These are phyloP conservation scores for Gaertneriomyces semiglobifer DNA, from an alignment of 192 early-diverging fungal genomes.

Conservation along the genomic window DNA sequence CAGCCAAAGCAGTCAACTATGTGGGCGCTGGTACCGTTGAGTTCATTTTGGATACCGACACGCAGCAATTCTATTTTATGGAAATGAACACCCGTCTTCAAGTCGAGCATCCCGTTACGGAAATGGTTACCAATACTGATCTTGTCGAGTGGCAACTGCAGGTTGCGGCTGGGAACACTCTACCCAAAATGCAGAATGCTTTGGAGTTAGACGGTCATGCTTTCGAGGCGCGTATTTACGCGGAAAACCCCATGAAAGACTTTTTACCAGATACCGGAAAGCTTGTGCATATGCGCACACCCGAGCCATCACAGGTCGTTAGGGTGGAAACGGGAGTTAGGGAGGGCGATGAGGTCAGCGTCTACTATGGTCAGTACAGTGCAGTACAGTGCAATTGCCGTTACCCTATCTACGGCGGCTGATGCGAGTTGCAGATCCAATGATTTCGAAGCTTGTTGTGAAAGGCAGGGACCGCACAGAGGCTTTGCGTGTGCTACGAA, in stretches of 20 bases:
- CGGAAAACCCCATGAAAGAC: constrained; percentile 85
- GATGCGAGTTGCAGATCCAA: constrained; percentile 67
- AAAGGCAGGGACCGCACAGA: constrained; percentile 74
- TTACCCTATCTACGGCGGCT: constrained; percentile 32
- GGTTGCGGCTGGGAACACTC: constrained; percentile 84
- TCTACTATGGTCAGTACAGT: constrained; percentile 72
- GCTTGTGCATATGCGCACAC: constrained; percentile 71
- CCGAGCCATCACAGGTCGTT: constrained; percentile 52
- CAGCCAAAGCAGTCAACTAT: constrained; percentile 90
- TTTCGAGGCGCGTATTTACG: constrained; percentile 98
- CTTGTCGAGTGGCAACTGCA: constrained; percentile 91
- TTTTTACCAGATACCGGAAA: constrained; percentile 94
- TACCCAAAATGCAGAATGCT: constrained; percentile 72
- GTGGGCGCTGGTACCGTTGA: constrained; percentile 95
- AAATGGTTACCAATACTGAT: constrained; percentile 92
- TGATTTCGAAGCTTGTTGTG: constrained; percentile 94
- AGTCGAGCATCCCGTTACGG: constrained; percentile 90
- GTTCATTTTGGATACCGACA: constrained; percentile 89
- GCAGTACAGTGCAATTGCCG: constrained; percentile 22
- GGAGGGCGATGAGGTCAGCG: constrained; percentile 85
- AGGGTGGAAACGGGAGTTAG: constrained; percentile 92
- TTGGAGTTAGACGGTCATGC: constrained; percentile 76
- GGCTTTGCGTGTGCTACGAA: constrained; percentile 74
- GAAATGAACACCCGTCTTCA: constrained; percentile 86
- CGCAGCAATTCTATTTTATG: constrained; percentile 89